Evolutionary conservation across 257 asterid species (phyloP).

Genomic region (Cordia subcordata): DNA sequence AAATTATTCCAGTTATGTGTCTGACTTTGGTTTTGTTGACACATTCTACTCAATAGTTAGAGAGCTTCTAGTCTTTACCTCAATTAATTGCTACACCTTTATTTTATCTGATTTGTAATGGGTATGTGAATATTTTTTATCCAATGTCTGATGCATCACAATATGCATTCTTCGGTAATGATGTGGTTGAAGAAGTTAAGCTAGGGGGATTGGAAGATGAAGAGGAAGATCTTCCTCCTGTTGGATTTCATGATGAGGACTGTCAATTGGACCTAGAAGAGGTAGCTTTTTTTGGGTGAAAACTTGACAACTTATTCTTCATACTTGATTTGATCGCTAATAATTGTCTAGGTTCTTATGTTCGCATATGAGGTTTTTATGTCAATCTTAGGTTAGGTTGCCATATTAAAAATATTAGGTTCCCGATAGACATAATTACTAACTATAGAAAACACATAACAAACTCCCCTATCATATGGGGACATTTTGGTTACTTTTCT

Average conservation of each 20-base stretch:
- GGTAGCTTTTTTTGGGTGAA: too few species aligned
- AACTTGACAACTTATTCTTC: too few species aligned
- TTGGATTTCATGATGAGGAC: slow-evolving; percentile 55
- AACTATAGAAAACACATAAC: too few species aligned
- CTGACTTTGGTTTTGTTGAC: background rate
- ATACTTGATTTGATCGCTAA: too few species aligned
- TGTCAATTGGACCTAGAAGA: slow-evolving; percentile 65
- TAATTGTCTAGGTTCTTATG: too few species aligned
- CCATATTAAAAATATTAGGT: too few species aligned
- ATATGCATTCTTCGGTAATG: slow-evolving; percentile 84
- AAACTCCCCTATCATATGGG: too few species aligned
- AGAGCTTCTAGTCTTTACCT: background rate
- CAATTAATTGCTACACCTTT: background rate
- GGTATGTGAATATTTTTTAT: slow-evolving; percentile 1
- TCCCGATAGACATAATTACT: too few species aligned
- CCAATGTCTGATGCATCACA: slow-evolving; percentile 89
- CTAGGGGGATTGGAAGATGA: slow-evolving; percentile 95
- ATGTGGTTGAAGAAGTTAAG: slow-evolving; percentile 77
- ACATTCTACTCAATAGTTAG: background rate
- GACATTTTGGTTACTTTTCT: too few species aligned
- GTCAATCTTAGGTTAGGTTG: too few species aligned
- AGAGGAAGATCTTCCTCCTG: slow-evolving; percentile 51
- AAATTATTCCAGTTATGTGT: too few species aligned
- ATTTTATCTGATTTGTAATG: slow-evolving; percentile 8
- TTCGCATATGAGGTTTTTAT: too few species aligned